Evolutionary conservation across 345 rosid species (phyloP), one percentile per base, ranked within the genome.

Genomic region (Anastatica hierochuntica): DNA sequence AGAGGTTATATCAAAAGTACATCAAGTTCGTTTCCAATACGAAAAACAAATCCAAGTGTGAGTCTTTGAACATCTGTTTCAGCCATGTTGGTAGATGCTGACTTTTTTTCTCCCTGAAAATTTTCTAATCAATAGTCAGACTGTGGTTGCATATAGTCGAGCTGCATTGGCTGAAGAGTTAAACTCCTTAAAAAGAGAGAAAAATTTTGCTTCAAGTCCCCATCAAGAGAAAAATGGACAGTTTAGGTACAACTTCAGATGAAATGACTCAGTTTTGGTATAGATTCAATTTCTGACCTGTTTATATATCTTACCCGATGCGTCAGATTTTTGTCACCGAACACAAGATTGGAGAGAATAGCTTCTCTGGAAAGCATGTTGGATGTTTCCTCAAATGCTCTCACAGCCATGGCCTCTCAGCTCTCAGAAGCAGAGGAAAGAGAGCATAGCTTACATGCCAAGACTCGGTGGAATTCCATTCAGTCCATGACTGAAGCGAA

Each of bases 21-120:
- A 73, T 38, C 85, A 80, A 80, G 88, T 85, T 65, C 90, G 82
- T 52, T 71, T 55, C 49, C 79, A 80, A 57, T 74, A 78, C 23
- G 79, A 80, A 70, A 83, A 74, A 62, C 95, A 85, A 77, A 72
- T 73, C 68, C 90, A 85, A 78, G 69, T 80, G 95, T 85, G 76
- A 49, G 88, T 60, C 45, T 43, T 47, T 10, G 57, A 3, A 53
- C 51, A 54, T 65, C 59, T 53, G 41, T 64, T 43, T 55, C 58
- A 34, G 13, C 35, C 42, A 20, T 31, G 42, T 48, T 31, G 30
- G n/a, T 39, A 46, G n/a, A 16, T 55, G 10, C 51, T 56, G 15
- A 30, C 35, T 53, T 57, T 27, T 24, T 50, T 46, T 36, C 10
- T 16, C 37, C 36, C 21, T 10, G 8, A 58, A 3, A 6, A 0